Evolutionary conservation across 306 rosid genomes (phyloP), one percentile per base, ranked within the genome.

Genomic region (Lagenaria siceraria): DNA sequence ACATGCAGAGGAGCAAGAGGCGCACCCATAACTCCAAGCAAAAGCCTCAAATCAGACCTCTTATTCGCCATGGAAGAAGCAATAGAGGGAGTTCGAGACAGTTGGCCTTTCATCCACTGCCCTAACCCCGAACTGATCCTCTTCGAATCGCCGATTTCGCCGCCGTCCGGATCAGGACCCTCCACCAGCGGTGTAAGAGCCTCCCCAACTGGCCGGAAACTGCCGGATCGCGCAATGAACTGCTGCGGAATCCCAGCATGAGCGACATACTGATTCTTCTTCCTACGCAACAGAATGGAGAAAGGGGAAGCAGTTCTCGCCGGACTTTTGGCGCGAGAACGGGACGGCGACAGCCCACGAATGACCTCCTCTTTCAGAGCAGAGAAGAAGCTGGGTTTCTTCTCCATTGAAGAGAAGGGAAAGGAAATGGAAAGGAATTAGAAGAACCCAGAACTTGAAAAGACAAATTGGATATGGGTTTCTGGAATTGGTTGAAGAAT

Each of bases 1-100:
- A 96, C 98, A 83, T 89, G 90, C 62, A 90, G 78, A 1, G 99
- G 99, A 2, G 97, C 93, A 10, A 96, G 97, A 15, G 99, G 96
- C 24, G 99, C 98, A 6, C 91, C 99, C 99, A 96, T 90, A 5
- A 96, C 99, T 2, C 99, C 99, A 0, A 96, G 87, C 42, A 96
- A 78, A 46, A 96, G 92, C 68, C 98, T 88, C 88, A 96, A 92
- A 88, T 96, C 99, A 85, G 98, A 89, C 94, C 94, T 84, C 83
- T 81, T 86, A 79, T 73, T 86, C 13, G 91, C 86, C 42, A 74
- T 49, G 8, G 89, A 88, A 17, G 81, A 53, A 51, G 89, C 71
- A 1, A 82, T 81, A 0, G 97, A 90, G 12, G 97, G 92, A 42
- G 97, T 84, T 36, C 99, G 87, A 11, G 92, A 84, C 0, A 96